These are phyloP conservation scores for Drosera spatulata DNA, from an alignment of 179 eudicot species.

Conservation along the genomic window DNA sequence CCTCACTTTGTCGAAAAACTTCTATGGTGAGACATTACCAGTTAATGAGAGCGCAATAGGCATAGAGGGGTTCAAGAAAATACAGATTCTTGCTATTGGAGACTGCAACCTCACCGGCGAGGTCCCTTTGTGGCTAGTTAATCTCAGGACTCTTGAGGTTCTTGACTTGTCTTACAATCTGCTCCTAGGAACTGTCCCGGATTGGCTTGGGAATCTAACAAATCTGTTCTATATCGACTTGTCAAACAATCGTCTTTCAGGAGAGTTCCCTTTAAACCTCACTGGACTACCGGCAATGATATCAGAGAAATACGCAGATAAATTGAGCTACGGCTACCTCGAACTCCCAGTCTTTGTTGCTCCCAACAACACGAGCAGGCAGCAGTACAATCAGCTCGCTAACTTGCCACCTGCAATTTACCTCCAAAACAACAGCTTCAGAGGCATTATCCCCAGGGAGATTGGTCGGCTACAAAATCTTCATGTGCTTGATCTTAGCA, in stretches of 20 bases:
- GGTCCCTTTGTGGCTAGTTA: slow-evolving; percentile 57
- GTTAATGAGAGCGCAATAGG: slow-evolving; percentile 18
- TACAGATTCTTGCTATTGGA: slow-evolving; percentile 66
- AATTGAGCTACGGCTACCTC: slow-evolving; percentile 41
- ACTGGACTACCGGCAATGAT: slow-evolving; percentile 34
- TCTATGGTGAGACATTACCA: slow-evolving; percentile 48
- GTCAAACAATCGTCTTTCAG: slow-evolving; percentile 47
- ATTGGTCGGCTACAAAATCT: slow-evolving; percentile 55
- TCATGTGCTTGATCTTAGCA: slow-evolving; percentile 58
- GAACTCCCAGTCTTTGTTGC: slow-evolving; percentile 79
- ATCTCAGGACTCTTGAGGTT: slow-evolving; percentile 54
- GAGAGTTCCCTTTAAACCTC: slow-evolving; percentile 46
- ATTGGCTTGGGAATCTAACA: slow-evolving; percentile 50
- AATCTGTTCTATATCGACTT: slow-evolving; percentile 76
- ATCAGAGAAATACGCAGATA: slow-evolving; percentile 26
- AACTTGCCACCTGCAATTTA: slow-evolving; percentile 73
- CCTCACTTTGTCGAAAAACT: slow-evolving; percentile 54
- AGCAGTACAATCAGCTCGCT: slow-evolving; percentile 78
- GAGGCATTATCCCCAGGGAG: slow-evolving; percentile 55
- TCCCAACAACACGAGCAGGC: slow-evolving; percentile 51
- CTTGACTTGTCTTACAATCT: slow-evolving; percentile 63
- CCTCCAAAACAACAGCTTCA: slow-evolving; percentile 43
- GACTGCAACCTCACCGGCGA: slow-evolving; percentile 55
- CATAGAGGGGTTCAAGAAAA: slow-evolving; percentile 29
- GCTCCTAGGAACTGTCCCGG: slow-evolving; percentile 52